Base-by-base conservation (phyloP, 331 rosid genomes). In the Malus hybrid region DNA sequence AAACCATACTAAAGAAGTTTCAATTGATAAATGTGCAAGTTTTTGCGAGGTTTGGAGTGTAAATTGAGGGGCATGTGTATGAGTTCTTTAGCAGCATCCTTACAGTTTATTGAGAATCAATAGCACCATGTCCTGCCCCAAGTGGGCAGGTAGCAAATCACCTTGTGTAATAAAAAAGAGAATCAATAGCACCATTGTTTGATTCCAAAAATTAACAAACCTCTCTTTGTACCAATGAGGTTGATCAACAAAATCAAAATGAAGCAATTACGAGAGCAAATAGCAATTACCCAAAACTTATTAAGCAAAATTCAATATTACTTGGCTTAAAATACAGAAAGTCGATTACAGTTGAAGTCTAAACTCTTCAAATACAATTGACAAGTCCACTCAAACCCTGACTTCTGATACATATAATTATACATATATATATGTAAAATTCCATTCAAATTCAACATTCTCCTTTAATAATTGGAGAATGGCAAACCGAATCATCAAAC, bases 401-500 rank as follows among this genome's bases (percentile, higher is more conserved):
- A 16, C 69, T 16, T 50, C 27, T 10, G 15, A 36, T 22, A 67
- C 9, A 10, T 27, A 27, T 61, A 61, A 12, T 24, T 61, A 61
- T 6, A 61, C 7, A 46, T 39, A 39, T 42, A 24, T 24, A 10
- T 62, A 3, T 18, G 36, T 61, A 52, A 24, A 33, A n/a, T 16
- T 13, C 10, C 60, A 6, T 34, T 16, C 34, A 15, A 63, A 27
- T 33, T 12, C 19, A 29, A n/a, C 33, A 14, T 52, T 67, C 82
- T 65, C 69, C 69, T 28, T n/a, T 24, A 55, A 65, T 19, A 71
- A 5, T 36, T 36, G 72, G 50, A 78, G 72, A 72, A 46, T n/a
- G 12, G 20, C 42, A 42, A 62, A 32, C 81, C 10, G 42, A 65
- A 31, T 50, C 56, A 61, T 16, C 7, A 18, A 62, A 50, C 19